These are phyloP conservation scores for Xylaria palmicola DNA, from an alignment of 495 filamentous ascomycete genomes.

Conservation along the genomic window DNA sequence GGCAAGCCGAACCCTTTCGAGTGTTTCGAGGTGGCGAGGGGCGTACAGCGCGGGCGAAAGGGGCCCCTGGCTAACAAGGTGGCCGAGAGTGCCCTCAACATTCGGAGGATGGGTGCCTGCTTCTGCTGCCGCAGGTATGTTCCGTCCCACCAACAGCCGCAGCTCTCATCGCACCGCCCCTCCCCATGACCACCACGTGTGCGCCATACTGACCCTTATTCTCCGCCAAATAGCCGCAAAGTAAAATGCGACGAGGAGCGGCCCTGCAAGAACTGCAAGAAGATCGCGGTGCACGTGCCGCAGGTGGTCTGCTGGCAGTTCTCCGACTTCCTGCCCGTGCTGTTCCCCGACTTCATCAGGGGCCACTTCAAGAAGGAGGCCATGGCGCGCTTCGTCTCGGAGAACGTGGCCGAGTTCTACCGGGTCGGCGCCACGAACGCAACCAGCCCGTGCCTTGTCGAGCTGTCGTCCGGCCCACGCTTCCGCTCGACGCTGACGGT, in stretches of 20 bases:
- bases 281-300: conserved; percentile 42
- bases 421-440: conserved; percentile 14
- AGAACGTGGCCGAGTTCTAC: conserved; percentile 41
- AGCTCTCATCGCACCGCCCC: conserved; percentile 7
- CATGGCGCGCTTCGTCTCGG: conserved; percentile 41
- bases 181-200: conserved; percentile 7
- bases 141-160: not conserved
- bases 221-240: conserved; percentile 30
- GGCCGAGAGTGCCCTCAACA: conserved; percentile 47
- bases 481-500: conserved; percentile 41
- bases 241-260: conserved; percentile 47
- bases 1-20: conserved; percentile 47
- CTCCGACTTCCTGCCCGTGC: conserved; percentile 41
- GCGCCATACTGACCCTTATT: conserved; percentile 12
- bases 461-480: conserved; percentile 41
- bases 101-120: conserved; percentile 47
- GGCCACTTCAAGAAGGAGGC: conserved; percentile 44
- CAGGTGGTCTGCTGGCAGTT: conserved; percentile 49
- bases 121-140: conserved; percentile 48
- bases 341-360: conserved; percentile 51
- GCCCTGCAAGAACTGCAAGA: conserved; percentile 49
- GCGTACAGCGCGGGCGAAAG: conserved; percentile 46
- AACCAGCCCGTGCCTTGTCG: conserved; percentile 34
- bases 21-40: conserved; percentile 45
- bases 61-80: conserved; percentile 46